These are phyloP conservation scores for Dactylis glomerata DNA, from an alignment of 176 grass and related monocot species.

Conservation along the genomic window DNA sequence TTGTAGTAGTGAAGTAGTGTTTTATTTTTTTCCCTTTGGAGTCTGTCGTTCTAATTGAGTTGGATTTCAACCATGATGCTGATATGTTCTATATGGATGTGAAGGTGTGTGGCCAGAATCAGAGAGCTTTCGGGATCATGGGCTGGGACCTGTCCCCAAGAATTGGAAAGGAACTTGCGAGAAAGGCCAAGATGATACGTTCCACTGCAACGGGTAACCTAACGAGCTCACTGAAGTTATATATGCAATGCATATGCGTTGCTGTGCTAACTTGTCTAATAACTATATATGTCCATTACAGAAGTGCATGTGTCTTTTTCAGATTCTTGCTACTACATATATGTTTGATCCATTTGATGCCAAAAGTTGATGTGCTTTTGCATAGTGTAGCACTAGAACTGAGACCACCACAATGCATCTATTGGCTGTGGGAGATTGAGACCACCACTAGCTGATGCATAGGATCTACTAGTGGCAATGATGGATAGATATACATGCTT, in stretches of 20 bases:
- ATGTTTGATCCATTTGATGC: background rate
- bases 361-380: conserved; percentile 37
- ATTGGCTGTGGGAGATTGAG: no score
- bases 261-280: background rate
- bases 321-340: conserved; percentile 4
- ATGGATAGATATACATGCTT: conserved; percentile 5
- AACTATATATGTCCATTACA: background rate
- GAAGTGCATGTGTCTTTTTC: background rate
- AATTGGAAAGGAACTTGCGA: conserved; percentile 83
- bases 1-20: no score
- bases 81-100: conserved; percentile 24
- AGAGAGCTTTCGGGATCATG: conserved; percentile 83
- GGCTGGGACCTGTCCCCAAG: conserved; percentile 57
- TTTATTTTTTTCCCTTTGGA: background rate
- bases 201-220: conserved; percentile 74
- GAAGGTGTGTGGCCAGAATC: conserved; percentile 94
- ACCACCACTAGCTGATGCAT: conserved; percentile 46
- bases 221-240: background rate
- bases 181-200: conserved; percentile 39
- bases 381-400: conserved; percentile 37
- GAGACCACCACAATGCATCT: conserved; percentile 57
- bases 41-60: background rate
- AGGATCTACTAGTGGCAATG: conserved; percentile 5
- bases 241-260: background rate
- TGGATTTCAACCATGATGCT: background rate